Conservation (phyloP, 2,329 filamentous ascomycete genomes). For the Xylariaceae sp. region DNA sequence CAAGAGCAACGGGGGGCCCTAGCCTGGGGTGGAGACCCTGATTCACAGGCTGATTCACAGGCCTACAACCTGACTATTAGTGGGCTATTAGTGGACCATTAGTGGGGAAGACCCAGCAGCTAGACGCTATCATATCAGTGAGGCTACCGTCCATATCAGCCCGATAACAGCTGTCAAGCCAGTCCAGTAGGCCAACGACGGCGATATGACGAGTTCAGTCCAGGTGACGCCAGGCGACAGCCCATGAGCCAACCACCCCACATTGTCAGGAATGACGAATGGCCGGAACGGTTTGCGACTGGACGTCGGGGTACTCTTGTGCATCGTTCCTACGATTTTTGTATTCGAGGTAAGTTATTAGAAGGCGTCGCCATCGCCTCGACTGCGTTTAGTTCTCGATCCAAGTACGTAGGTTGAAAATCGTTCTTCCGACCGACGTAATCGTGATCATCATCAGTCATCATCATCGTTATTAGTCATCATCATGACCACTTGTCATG, state of each 20-base stretch:
- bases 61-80: not conserved
- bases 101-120: not conserved
- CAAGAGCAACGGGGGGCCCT: slow-evolving; percentile 17
- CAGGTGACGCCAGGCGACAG: no score
- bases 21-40: slow-evolving; percentile 10
- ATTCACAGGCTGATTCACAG: not conserved
- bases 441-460: not conserved
- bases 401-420: not conserved
- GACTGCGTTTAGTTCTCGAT: not conserved
- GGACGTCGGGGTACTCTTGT: no score
- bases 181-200: no score
- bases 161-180: not conserved
- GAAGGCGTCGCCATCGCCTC: no score
- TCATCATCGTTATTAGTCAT: not conserved
- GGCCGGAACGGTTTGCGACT: not conserved
- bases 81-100: not conserved
- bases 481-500: not conserved
- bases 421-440: not conserved
- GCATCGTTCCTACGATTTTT: no score
- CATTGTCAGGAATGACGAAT: not conserved
- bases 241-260: not conserved
- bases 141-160: no score
- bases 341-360: no score
- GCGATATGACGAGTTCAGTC: no score
- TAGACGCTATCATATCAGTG: not conserved